A percentile compares a stretch with the other conserved stretches of the same genome.
phyloP scores from a whole-genome alignment of 345 rosid species.

The Trapa bicornis region DNA sequence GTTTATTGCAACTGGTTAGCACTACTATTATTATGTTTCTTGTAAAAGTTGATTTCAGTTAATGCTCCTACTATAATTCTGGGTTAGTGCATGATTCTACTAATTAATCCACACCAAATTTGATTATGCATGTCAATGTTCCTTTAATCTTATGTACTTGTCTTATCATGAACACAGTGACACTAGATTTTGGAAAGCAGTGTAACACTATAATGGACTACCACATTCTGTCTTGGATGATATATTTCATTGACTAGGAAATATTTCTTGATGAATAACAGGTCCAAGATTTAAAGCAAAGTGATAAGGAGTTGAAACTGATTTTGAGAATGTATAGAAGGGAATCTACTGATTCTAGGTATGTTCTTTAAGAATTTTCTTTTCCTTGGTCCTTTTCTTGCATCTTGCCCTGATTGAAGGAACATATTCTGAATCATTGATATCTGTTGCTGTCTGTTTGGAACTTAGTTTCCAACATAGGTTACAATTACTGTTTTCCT shows the following conservation, averaged over 20 bases:
- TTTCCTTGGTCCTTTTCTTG: neutral
- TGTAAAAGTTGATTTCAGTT: no score
- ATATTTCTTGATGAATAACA: slow-evolving; percentile 21
- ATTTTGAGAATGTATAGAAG: slow-evolving; percentile 78
- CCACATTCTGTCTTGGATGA: neutral
- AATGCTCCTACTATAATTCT: no score
- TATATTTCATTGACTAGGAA: neutral
- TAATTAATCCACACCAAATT: no score
- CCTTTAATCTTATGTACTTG: no score
- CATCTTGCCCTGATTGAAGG: neutral
- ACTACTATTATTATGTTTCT: no score
- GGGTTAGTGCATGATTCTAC: no score
- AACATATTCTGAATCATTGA: neutral
- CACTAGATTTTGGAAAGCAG: no score
- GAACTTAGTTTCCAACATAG: neutral
- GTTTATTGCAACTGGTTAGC: no score
- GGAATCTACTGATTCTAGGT: slow-evolving; percentile 73
- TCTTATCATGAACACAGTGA: no score
- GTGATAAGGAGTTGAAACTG: slow-evolving; percentile 65
- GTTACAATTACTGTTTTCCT: neutral
- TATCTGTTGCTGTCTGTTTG: neutral
- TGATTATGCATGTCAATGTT: no score
- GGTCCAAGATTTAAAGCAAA: slow-evolving; percentile 58
- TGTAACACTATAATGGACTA: neutral
- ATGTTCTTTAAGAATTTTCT: neutral